Percentiles rank a stretch among this genome's conserved stretches.
phyloP scores from a whole-genome alignment of 352 stramenopile species.

The Halophytophthora batemanensis region DNA sequence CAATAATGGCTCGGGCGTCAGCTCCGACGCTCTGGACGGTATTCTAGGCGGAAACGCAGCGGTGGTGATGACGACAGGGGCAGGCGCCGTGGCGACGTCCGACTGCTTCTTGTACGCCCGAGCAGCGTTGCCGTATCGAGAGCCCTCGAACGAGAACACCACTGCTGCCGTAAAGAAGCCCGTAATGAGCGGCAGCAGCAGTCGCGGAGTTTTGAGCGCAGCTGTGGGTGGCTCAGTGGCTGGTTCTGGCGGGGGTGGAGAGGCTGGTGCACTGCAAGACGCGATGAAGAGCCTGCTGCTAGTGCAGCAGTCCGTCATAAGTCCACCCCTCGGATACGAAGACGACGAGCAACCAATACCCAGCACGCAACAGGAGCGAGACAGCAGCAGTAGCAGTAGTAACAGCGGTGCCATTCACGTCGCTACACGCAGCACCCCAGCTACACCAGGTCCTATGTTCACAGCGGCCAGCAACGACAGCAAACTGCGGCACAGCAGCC shows the following conservation, averaged over 20 bases:
- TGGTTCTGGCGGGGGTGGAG: neutral
- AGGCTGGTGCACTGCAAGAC: conserved; percentile 1
- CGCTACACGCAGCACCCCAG: no score
- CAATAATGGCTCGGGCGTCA: neutral
- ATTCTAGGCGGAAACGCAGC: conserved; percentile 1
- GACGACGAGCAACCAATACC: neutral
- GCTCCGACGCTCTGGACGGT: neutral
- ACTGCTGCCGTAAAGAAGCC: conserved; percentile 10
- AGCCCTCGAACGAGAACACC: conserved; percentile 1
- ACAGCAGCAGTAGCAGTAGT: no score
- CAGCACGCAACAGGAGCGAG: no score
- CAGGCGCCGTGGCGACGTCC: conserved; percentile 6
- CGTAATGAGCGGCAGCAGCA: conserved; percentile 1
- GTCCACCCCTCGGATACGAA: conserved; percentile 20
- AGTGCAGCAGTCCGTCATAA: conserved; percentile 31
- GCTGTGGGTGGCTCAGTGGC: neutral
- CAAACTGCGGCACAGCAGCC: neutral
- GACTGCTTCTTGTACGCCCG: conserved; percentile 55
- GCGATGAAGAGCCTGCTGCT: conserved; percentile 16
- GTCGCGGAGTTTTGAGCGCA: neutral
- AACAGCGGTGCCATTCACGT: no score
- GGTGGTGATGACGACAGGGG: conserved; percentile 16
- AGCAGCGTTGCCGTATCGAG: conserved; percentile 28
- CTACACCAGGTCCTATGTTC: no score
- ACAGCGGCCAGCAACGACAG: neutral